These are phyloP conservation scores for Stachybotrys echinatus DNA, from an alignment of 2,329 filamentous ascomycete genomes.

Conservation along the genomic window DNA sequence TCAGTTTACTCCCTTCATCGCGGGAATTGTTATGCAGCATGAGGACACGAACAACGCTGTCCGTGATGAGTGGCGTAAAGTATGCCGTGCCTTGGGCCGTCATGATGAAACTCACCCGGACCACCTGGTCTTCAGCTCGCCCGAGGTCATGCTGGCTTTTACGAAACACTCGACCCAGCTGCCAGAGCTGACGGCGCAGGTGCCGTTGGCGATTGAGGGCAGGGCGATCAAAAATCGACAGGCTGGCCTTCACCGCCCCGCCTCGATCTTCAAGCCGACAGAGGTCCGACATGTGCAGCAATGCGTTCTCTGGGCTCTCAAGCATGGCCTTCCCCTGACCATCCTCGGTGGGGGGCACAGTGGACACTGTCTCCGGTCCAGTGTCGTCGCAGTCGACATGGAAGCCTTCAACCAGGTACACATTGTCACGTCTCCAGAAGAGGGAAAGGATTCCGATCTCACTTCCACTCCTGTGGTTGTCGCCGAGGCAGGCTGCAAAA, in stretches of 20 bases:
- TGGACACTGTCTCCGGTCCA: conserved; percentile 48
- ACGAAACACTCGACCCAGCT: conserved; percentile 37
- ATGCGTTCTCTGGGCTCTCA: conserved; percentile 52
- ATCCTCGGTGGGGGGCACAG: conserved; percentile 56
- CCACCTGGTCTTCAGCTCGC: conserved; percentile 41
- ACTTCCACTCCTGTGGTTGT: conserved; percentile 33
- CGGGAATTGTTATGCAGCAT: conserved; percentile 35
- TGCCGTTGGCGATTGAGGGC: conserved; percentile 27
- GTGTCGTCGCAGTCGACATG: conserved; percentile 55
- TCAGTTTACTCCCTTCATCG: conserved; percentile 46
- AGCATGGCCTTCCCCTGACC: conserved; percentile 37
- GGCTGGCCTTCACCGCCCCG: conserved; percentile 37
- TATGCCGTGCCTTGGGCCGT: conserved; percentile 44
- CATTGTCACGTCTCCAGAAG: conserved; percentile 24
- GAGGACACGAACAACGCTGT: conserved; percentile 21
- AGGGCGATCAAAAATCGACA: conserved; percentile 45
- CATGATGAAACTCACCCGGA: conserved; percentile 26
- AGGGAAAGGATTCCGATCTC: conserved; percentile 6
- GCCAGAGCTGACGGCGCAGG: conserved; percentile 32
- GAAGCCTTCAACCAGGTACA: conserved; percentile 45
- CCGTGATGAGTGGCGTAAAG: conserved; percentile 38
- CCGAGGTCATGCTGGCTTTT: conserved; percentile 46
- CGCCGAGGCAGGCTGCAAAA: conserved; percentile 50
- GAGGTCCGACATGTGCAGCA: conserved; percentile 42
- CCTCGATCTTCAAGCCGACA: conserved; percentile 39